Percentiles rank a stretch among this genome's conserved stretches.
Conservation (phyloP, 2,329 filamentous ascomycete species). For the Colletotrichum liriopes region DNA sequence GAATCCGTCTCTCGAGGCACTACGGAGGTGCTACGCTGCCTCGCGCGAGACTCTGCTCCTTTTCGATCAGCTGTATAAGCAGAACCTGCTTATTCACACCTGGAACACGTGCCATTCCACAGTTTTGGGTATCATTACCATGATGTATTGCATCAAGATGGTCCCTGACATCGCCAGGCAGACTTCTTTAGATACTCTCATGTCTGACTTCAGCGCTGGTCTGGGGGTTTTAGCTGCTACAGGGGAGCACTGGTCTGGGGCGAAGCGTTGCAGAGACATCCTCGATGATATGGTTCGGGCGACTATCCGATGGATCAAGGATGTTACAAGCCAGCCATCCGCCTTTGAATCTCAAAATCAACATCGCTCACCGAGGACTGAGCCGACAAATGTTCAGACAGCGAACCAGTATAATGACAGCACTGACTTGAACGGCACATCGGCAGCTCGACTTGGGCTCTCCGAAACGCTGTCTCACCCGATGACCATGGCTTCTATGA, state of each 20-base stretch:
- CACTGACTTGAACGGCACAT: neutral
- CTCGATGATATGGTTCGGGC: slow-evolving; percentile 57
- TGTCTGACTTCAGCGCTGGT: slow-evolving; percentile 58
- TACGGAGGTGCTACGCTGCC: slow-evolving; percentile 61
- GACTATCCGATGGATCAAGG: slow-evolving; percentile 50
- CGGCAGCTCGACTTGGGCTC: neutral
- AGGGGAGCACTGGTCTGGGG: slow-evolving; percentile 68
- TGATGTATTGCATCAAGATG: slow-evolving; percentile 66
- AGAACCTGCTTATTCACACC: slow-evolving; percentile 62
- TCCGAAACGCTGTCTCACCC: slow-evolving; percentile 12
- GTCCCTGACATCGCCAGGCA: slow-evolving; percentile 58
- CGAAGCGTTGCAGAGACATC: slow-evolving; percentile 62
- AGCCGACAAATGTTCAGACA: neutral
- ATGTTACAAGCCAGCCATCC: slow-evolving; percentile 2
- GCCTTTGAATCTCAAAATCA: neutral
- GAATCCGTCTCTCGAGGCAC: slow-evolving; percentile 57
- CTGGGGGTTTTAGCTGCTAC: slow-evolving; percentile 65
- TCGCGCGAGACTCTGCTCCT: slow-evolving; percentile 58
- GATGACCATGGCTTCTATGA: neutral
- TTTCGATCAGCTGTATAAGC: slow-evolving; percentile 60
- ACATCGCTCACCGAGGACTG: slow-evolving; percentile 20
- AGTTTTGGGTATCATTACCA: slow-evolving; percentile 63
- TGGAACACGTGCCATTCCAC: slow-evolving; percentile 66
- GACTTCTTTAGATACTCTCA: slow-evolving; percentile 51
- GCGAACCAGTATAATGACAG: slow-evolving; percentile 6